Evolutionary conservation across 306 rosid species (phyloP), one percentile per base, ranked within the genome.

Genomic region (Parietaria judaica): DNA sequence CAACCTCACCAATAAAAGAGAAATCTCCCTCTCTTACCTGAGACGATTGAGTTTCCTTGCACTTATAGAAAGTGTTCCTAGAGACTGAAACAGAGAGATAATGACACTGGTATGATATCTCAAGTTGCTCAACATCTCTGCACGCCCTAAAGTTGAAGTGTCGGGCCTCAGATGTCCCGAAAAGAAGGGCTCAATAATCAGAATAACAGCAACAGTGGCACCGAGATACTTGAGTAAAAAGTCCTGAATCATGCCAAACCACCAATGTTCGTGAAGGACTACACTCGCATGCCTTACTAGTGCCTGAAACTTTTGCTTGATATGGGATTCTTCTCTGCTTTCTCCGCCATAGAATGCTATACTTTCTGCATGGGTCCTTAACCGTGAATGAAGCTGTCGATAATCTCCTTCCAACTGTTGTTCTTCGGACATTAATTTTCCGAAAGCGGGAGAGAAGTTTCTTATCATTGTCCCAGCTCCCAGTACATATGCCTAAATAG

Each of bases 161-260:
- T 94, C 99, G 3, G 95, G 99, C 77, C 75, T 82, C 77, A 94
- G 75, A 78, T 81, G 67, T 60, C 99, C 99, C 55, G 99, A 86
- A 72, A 94, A 94, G 79, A 94, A 94, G 53, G 99, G 99, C 84
- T 88, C 99, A 31, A 94, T 84, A 47, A 94, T 94, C 80, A 94
- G 73, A 59, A 94, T 81, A 74, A 88, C 99, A 69, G 99, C 99
- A 58, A 94, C 79, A 48, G 99, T 94, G 61, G 99, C 97, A 67
- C 99, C 99, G 65, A 94, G 96, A 80, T 94, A 94, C 81, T 94
- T 94, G 75, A 88, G 69, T 51, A 94, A 58, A 67, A 88, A 94
- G 72, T 94, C 99, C 65, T 94, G 99, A 79, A 94, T 86, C 96
- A 94, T 94, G 80, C 99, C 97, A 84, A 94, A 94, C 99, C 99